Conservation (phyloP, 2,329 filamentous ascomycete genomes). For the Aspergillus tanneri region DNA sequence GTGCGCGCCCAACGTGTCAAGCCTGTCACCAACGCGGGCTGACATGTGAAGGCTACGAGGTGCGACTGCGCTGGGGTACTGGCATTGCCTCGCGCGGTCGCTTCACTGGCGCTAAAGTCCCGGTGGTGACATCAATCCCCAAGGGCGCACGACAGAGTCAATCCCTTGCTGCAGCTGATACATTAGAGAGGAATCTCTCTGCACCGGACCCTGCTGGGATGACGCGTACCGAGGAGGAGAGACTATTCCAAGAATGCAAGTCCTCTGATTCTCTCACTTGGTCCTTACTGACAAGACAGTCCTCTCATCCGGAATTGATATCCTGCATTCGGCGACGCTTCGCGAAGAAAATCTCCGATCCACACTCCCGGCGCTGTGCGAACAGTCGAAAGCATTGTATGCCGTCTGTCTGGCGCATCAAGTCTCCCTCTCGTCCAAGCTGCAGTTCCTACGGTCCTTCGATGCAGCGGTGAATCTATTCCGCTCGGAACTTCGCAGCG, state of each 20-base stretch:
- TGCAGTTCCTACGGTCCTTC: slow-evolving; percentile 30
- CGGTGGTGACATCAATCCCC: slow-evolving; percentile 24
- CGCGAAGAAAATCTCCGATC: slow-evolving; percentile 18
- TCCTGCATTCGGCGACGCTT: slow-evolving; percentile 28
- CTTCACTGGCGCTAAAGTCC: slow-evolving; percentile 32
- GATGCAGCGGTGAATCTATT: slow-evolving; percentile 28
- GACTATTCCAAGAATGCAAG: slow-evolving; percentile 27
- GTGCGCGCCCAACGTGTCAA: slow-evolving; percentile 25
- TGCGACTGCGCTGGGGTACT: slow-evolving; percentile 31
- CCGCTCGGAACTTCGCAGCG: slow-evolving; percentile 27
- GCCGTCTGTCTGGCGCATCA: slow-evolving; percentile 31
- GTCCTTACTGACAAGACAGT: slow-evolving; percentile 8
- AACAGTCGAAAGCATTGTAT: slow-evolving; percentile 29
- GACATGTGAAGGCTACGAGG: slow-evolving; percentile 32
- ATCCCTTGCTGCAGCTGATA: background rate
- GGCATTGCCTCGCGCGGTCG: slow-evolving; percentile 34
- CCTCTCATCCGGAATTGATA: slow-evolving; percentile 26
- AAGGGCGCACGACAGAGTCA: slow-evolving; percentile 21
- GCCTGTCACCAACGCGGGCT: slow-evolving; percentile 25
- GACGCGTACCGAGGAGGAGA: slow-evolving; percentile 17
- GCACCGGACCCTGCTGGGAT: too few relatives aligned
- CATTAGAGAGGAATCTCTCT: too few relatives aligned
- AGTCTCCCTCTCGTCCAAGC: slow-evolving; percentile 19
- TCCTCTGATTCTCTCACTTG: background rate
- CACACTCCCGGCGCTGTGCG: slow-evolving; percentile 23